Evolutionary conservation across 2,329 filamentous ascomycete genomes (phyloP).

Genomic region (Exserohilum rostratum): DNA sequence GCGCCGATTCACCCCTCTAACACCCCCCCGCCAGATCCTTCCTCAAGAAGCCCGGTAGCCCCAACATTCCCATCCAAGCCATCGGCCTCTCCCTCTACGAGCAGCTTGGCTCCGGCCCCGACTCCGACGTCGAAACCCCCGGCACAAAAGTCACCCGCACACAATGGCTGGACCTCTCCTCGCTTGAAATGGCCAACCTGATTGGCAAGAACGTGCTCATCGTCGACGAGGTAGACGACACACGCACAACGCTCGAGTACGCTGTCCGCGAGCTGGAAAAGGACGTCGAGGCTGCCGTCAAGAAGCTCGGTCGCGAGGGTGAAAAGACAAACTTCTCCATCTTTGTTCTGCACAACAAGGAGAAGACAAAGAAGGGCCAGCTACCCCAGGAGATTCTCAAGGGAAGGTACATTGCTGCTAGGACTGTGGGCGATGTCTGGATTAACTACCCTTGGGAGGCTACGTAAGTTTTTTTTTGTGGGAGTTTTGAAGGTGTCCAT

Average conservation of each 20-base stretch:
- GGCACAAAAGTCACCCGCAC: constrained; percentile 96
- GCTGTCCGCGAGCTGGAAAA: constrained; percentile 92
- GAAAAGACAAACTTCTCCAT: constrained; percentile 88
- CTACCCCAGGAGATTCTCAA: constrained; percentile 80
- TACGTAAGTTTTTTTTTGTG: constrained; percentile 55
- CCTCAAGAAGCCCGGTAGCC: constrained; percentile 82
- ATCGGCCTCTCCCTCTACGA: constrained; percentile 98
- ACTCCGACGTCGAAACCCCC: constrained; percentile 73
- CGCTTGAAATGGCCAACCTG: constrained; percentile 84
- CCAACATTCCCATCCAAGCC: constrained; percentile 99
- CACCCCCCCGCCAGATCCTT: constrained; percentile 66
- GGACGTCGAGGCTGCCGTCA: constrained; percentile 83
- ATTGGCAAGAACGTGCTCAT: constrained; percentile 91
- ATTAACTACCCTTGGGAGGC: constrained; percentile 99
- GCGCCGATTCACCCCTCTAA: not conserved
- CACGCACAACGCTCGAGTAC: constrained; percentile 90
- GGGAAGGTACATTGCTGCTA: constrained; percentile 80
- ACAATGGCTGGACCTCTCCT: constrained; percentile 93
- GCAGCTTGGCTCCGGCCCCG: constrained; percentile 66
- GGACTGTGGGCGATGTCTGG: constrained; percentile 93
- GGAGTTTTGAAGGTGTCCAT: not conserved
- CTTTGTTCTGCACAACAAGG: constrained; percentile 98
- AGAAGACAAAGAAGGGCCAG: constrained; percentile 91
- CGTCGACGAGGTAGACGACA: constrained; percentile 95
- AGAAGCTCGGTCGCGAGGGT: constrained; percentile 69